Percentiles rank a stretch among this genome's conserved stretches.
Conservation (phyloP, 2,329 filamentous ascomycete species). For the Aspergillus sergii region DNA sequence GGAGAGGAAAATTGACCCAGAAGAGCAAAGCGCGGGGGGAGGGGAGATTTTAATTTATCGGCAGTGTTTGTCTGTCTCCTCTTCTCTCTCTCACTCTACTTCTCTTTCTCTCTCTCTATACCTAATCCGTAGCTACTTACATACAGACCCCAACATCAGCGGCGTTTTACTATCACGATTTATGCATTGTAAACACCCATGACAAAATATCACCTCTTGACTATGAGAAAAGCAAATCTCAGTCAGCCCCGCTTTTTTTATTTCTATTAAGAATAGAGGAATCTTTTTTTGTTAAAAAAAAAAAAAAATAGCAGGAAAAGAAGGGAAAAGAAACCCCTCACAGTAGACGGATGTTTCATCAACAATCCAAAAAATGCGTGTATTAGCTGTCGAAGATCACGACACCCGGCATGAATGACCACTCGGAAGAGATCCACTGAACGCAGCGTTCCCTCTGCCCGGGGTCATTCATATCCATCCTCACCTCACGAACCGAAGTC, state of each 20-base stretch:
- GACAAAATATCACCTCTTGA: neutral
- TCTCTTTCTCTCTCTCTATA: neutral
- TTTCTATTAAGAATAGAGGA: neutral
- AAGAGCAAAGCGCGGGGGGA: constrained; percentile 4
- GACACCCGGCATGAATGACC: neutral
- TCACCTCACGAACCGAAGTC: neutral
- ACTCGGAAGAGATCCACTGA: neutral
- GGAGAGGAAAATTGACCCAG: neutral
- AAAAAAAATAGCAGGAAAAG: neutral
- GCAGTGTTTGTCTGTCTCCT: neutral
- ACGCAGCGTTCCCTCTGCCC: neutral
- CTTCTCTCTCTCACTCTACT: neutral
- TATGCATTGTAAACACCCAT: neutral
- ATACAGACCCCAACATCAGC: neutral
- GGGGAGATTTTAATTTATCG: neutral
- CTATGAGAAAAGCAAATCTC: neutral
- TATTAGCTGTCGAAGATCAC: neutral
- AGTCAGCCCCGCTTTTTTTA: neutral
- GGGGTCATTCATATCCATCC: neutral
- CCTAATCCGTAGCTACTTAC: neutral
- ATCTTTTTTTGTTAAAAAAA: too few species aligned
- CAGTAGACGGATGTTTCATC: neutral
- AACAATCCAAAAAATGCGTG: neutral
- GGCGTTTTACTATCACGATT: neutral
- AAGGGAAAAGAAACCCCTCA: neutral